A percentile compares a stretch with the other conserved stretches of the same genome.
These are phyloP conservation scores for Pseudocercospora fuligena DNA, from an alignment of 2,329 filamentous ascomycete genomes.

Conservation along the genomic window DNA sequence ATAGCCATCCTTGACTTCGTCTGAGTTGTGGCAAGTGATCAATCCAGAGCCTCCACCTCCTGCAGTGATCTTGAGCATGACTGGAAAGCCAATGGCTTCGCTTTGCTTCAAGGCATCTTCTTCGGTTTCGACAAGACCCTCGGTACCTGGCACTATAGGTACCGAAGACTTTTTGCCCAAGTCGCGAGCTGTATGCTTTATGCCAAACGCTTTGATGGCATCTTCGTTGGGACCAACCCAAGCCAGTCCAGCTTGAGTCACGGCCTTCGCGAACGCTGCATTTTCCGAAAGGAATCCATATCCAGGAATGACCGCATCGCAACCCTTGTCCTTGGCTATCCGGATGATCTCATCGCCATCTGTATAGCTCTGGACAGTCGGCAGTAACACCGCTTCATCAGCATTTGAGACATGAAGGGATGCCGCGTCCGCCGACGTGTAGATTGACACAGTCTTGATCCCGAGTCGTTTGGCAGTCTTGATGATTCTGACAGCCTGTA, in stretches of 20 bases:
- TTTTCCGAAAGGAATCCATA: constrained; percentile 72
- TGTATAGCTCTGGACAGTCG: constrained; percentile 56
- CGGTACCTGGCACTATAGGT: constrained; percentile 60
- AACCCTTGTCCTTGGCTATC: constrained; percentile 56
- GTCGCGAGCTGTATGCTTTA: constrained; percentile 63
- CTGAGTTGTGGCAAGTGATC: constrained; percentile 70
- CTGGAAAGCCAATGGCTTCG: constrained; percentile 55
- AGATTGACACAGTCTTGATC: constrained; percentile 62
- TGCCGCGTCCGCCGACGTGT: constrained; percentile 60
- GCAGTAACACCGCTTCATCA: constrained; percentile 58
- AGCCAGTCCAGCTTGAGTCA: constrained; percentile 59
- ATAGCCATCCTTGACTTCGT: constrained; percentile 70
- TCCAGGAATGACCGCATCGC: constrained; percentile 67
- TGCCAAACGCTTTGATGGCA: constrained; percentile 53
- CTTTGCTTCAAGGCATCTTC: constrained; percentile 54
- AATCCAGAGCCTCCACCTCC: constrained; percentile 82
- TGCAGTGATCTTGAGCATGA: constrained; percentile 62
- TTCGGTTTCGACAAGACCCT: constrained; percentile 53
- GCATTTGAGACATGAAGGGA: constrained; percentile 61
- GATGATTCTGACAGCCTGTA: constrained; percentile 52
- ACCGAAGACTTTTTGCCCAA: constrained; percentile 59
- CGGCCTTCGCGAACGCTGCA: constrained; percentile 61
- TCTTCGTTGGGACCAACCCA: constrained; percentile 53
- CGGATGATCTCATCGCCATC: constrained; percentile 55
- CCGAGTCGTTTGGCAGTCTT: constrained; percentile 56